These are phyloP conservation scores for Xanthoconium separans DNA, from an alignment of 1,284 basidiomycete species.

Conservation along the genomic window DNA sequence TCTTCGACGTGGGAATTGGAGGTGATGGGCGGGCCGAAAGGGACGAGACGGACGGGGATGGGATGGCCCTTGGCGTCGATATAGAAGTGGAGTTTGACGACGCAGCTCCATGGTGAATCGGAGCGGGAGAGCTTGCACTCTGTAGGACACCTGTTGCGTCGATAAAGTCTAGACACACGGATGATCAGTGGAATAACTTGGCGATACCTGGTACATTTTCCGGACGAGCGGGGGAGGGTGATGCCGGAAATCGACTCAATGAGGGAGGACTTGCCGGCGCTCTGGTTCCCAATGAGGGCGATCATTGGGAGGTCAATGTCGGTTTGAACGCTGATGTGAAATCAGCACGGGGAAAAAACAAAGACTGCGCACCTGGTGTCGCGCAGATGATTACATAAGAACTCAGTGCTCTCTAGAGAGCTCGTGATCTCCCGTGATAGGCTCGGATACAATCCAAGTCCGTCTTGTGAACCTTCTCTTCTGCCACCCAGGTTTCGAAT, in stretches of 20 bases:
- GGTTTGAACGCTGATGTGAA: slow-evolving; percentile 46
- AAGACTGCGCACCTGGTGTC: too few species aligned
- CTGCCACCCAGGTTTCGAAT: too few species aligned
- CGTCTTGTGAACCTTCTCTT: too few species aligned
- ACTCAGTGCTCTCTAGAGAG: too few species aligned
- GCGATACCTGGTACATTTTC: slow-evolving; percentile 59
- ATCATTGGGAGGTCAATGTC: slow-evolving; percentile 68
- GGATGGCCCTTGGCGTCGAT: slow-evolving; percentile 43
- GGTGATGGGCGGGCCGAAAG: slow-evolving; percentile 52
- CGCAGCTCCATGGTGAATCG: slow-evolving; percentile 52
- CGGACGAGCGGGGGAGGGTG: slow-evolving; percentile 56
- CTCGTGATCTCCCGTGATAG: too few species aligned
- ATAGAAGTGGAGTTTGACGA: slow-evolving; percentile 50
- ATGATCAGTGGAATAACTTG: neutral
- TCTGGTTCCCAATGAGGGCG: slow-evolving; percentile 62
- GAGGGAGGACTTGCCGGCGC: slow-evolving; percentile 67
- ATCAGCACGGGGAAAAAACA: too few species aligned
- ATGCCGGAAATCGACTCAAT: slow-evolving; percentile 72
- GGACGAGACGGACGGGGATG: slow-evolving; percentile 37
- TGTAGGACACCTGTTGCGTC: slow-evolving; percentile 55
- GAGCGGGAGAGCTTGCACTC: slow-evolving; percentile 57
- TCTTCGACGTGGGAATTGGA: slow-evolving; percentile 57
- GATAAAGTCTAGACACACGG: too few species aligned
- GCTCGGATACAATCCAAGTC: too few species aligned
- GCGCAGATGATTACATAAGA: too few species aligned